These are phyloP conservation scores for Lecanosticta acicola DNA, from an alignment of 2,329 filamentous ascomycete species.

Conservation along the genomic window DNA sequence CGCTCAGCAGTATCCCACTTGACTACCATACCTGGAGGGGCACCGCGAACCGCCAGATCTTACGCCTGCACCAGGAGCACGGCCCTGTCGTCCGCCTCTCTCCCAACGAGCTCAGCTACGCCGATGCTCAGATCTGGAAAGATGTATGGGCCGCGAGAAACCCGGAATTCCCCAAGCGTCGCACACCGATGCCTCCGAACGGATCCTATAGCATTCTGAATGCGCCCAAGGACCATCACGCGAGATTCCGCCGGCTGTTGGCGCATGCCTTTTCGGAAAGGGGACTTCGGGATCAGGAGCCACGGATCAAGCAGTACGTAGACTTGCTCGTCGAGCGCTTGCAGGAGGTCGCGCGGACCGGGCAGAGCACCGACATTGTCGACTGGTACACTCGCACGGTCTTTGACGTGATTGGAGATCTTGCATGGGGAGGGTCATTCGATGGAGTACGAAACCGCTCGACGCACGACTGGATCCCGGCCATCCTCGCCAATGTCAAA, in stretches of 20 bases:
- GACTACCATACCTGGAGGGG: slow-evolving; percentile 11
- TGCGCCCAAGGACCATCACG: slow-evolving; percentile 10
- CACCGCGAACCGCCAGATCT: slow-evolving; percentile 5
- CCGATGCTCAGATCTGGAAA: slow-evolving; percentile 37
- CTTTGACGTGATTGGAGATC: slow-evolving; percentile 28
- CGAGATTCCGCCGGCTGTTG: slow-evolving; percentile 12
- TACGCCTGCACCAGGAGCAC: slow-evolving; percentile 33
- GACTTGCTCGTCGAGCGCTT: slow-evolving; percentile 33
- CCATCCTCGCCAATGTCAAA: slow-evolving; percentile 25
- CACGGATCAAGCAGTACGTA: slow-evolving; percentile 36
- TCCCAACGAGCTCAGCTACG: slow-evolving; percentile 45
- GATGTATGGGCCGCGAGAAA: slow-evolving; percentile 35
- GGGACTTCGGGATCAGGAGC: slow-evolving; percentile 35
- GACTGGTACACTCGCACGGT: slow-evolving; percentile 22
- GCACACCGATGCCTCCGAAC: slow-evolving; percentile 30
- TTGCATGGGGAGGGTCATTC: slow-evolving; percentile 28
- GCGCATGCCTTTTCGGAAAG: slow-evolving; percentile 21
- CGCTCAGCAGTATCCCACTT: slow-evolving; percentile 5
- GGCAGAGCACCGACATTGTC: slow-evolving; percentile 24
- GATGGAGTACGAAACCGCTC: slow-evolving; percentile 19
- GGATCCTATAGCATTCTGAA: slow-evolving; percentile 12
- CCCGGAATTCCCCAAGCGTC: slow-evolving; percentile 13
- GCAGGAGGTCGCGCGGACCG: slow-evolving; percentile 4
- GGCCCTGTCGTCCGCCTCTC: slow-evolving; percentile 43
- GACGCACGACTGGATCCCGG: slow-evolving; percentile 34